Conservation (phyloP, 2,329 filamentous ascomycete genomes). For the Fusarium sp. region DNA sequence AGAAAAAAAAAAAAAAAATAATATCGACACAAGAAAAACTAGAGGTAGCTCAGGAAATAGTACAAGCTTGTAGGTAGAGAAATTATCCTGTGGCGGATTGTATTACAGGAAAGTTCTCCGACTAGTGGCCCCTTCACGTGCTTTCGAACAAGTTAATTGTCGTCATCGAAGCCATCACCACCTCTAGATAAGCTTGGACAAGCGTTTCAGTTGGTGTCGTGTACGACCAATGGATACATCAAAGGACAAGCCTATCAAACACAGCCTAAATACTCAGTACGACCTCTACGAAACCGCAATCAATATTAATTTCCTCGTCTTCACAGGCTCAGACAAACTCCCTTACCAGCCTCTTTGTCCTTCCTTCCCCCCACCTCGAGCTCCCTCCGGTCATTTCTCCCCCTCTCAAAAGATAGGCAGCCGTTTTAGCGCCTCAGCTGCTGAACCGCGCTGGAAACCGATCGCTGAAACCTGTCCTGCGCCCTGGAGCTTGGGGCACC, state of each 20-base stretch:
- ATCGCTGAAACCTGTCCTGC: conserved; percentile 25
- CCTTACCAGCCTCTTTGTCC: conserved; percentile 18
- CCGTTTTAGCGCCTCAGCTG: conserved; percentile 19
- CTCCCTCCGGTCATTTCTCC: conserved; percentile 9
- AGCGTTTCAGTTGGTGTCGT: conserved; percentile 14
- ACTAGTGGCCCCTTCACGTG: conserved; percentile 6
- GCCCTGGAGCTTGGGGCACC: conserved; percentile 30
- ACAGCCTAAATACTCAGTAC: neutral
- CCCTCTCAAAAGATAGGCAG: conserved; percentile 16
- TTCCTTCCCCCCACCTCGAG: conserved; percentile 12
- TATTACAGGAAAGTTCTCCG: neutral
- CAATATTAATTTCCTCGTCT: neutral
- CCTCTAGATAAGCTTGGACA: neutral
- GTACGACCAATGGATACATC: neutral
- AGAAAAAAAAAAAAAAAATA: no score
- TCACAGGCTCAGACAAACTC: conserved; percentile 11
- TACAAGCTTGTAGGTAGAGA: neutral
- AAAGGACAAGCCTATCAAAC: neutral
- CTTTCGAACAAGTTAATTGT: conserved; percentile 13
- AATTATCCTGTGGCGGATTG: no score
- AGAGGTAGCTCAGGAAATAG: neutral
- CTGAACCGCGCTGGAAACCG: conserved; percentile 11
- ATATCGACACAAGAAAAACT: no score
- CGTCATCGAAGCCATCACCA: conserved; percentile 41
- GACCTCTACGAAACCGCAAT: neutral